Evolutionary conservation across 495 filamentous ascomycete species (phyloP), one percentile per base, ranked within the genome.

Genomic region (Bathelium albidoporum): DNA sequence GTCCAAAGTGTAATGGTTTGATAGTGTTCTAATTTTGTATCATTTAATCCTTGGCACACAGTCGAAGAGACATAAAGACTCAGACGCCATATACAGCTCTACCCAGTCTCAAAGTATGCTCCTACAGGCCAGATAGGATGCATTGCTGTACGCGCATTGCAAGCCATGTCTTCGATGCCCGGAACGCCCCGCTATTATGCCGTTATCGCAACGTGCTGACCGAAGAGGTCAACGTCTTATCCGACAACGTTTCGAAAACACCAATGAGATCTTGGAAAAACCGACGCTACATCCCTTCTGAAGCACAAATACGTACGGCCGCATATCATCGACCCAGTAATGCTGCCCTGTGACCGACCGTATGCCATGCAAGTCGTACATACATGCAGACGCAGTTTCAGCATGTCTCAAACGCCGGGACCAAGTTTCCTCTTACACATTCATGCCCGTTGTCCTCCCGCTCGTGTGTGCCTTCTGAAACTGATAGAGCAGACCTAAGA

Each of bases 401-500:
- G 9, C 26, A 29, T 26, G 2, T 29, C 24, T 26, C 22, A 29
- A 26, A 55, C 24, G 20, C 29, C 49, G 2, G 7, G 49, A 16
- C 5, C 12, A 24, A n/a, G 24, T 55, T 3, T 9, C 24, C 11
- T 29, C 49, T 55, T 41, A 63, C 5, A 74, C 59, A 22, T 58
- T 61, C 24, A 59, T 73, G 1, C 66, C 76, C 60, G 16, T 55
- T 29, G 49, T 55, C 24, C 83, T 76, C 14, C 81, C 82, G 58
- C 89, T 87, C 62, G 85, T 83, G 71, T 92, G 89, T 61, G 83
- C 89, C 75, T 87, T 91, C 72, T 91, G 89, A 73, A 96, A 96
- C 72, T 97, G 89, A 70, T 92, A 89, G 53, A 98, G 82, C 74
- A 97, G 75, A 1, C 89, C 88, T 62, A 98, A 77, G 12, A 98